Evolutionary conservation across 345 rosid genomes (phyloP).

Genomic region (Durio zibethinus): DNA sequence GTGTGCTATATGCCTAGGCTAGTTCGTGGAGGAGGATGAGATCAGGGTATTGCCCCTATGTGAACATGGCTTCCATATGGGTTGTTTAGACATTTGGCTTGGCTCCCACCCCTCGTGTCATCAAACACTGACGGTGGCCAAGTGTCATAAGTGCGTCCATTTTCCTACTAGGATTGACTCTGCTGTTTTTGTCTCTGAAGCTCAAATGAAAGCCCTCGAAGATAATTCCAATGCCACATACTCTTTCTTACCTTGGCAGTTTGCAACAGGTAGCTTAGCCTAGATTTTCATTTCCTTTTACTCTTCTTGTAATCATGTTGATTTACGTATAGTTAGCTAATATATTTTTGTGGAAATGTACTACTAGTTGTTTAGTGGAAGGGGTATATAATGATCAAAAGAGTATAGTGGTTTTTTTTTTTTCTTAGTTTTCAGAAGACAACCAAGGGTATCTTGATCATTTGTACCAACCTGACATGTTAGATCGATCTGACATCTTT

Average conservation of each 20-base stretch:
- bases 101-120: constrained; percentile 65
- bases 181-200: neutral
- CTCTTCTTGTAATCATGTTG: neutral
- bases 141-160: constrained; percentile 39
- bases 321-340: no score
- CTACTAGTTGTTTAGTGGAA: no score
- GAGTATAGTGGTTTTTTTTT: no score
- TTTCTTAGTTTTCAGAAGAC: no score
- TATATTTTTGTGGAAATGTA: no score
- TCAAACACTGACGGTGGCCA: constrained; percentile 38
- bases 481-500: no score
- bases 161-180: constrained; percentile 20
- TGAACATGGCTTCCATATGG: constrained; percentile 55
- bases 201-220: constrained; percentile 19
- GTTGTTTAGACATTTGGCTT: constrained; percentile 63
- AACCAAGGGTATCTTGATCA: no score
- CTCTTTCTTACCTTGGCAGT: constrained; percentile 33
- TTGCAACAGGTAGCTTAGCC: neutral
- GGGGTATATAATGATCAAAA: no score
- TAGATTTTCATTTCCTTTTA: neutral
- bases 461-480: no score
- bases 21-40: constrained; percentile 51
- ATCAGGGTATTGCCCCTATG: constrained; percentile 59
- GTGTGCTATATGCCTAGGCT: constrained; percentile 55
- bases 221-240: neutral